A percentile compares a stretch with the other conserved stretches of the same genome.
phyloP scores from a whole-genome alignment of 257 asterid genomes.

The Nemophila menziesii region DNA sequence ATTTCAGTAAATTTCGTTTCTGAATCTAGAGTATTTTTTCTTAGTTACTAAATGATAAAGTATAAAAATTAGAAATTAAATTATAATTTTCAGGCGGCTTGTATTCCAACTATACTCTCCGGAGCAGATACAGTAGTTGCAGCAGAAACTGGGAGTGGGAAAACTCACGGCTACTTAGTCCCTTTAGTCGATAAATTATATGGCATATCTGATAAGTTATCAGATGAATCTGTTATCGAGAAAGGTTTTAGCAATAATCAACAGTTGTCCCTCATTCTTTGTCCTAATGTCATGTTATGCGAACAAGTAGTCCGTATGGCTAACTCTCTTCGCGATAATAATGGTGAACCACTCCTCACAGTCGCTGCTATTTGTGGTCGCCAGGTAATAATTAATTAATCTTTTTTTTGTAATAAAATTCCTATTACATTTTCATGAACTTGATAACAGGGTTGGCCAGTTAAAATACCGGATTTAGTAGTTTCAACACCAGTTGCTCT shows the following conservation, averaged over 20 bases:
- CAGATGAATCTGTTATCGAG: conserved; percentile 24
- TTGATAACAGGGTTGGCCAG: conserved; percentile 65
- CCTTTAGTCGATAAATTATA: conserved; percentile 65
- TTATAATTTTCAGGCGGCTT: conserved; percentile 88
- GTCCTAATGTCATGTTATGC: conserved; percentile 93
- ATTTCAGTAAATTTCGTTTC: background rate
- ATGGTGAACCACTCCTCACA: conserved; percentile 53
- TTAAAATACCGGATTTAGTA: conserved; percentile 63
- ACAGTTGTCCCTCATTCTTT: conserved; percentile 58
- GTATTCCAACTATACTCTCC: conserved; percentile 67
- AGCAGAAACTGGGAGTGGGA: conserved; percentile 98
- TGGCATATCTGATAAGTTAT: conserved; percentile 20
- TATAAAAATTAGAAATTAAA: background rate
- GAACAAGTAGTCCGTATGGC: conserved; percentile 99
- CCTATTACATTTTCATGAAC: conserved; percentile 1
- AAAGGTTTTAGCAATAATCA: conserved; percentile 21
- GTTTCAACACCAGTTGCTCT: conserved; percentile 94
- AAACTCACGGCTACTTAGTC: conserved; percentile 88
- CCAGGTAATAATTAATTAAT: conserved; percentile 38
- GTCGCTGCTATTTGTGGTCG: conserved; percentile 79
- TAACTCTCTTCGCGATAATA: conserved; percentile 41
- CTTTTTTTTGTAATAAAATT: background rate
- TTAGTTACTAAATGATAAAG: background rate
- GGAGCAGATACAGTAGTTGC: conserved; percentile 88
- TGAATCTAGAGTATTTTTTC: background rate